Evolutionary conservation across 176 grass and related monocot genomes (phyloP), one percentile per base, ranked within the genome.

Genomic region (Musa itinerans): DNA sequence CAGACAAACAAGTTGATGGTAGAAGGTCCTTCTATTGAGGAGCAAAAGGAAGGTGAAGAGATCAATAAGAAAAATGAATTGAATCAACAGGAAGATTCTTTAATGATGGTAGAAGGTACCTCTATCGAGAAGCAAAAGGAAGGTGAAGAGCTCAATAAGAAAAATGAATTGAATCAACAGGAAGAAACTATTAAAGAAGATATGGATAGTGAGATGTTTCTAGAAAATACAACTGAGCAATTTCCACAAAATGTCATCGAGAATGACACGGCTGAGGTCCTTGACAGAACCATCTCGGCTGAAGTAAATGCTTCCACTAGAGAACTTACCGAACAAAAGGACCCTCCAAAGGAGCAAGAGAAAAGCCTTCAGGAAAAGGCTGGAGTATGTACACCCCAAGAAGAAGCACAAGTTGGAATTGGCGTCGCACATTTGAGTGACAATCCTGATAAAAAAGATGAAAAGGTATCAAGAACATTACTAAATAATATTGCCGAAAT

Each of bases 311-410:
- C 14, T 53, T 71, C 49, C 69, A 71, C 16, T 8, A 21, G n/a
- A 71, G 69, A 71, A 52, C 8, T 49, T 21, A 10, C 12, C 0
- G 17, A 51, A 13, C 14, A 51, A 50, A 71, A 71, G 53, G 53
- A 55, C 53, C 53, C 53, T 71, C 48, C 27, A 52, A 15, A 71
- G 68, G 43, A 71, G 17, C 27, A 71, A 51, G 68, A 71, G 50
- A 50, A 50, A 52, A 52, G 16, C 43, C 10, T 50, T 49, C 54
- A 19, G 16, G 21, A 69, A 12, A 12, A 69, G 10, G 61, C 61
- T 24, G 61, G 19, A 64, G 19, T 21, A 64, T 24, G 61, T 21
- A 19, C n/a, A 64, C 17, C 61, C 15, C 9, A 21, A 1, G 19
- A 64, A 2, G 61, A 64, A 8, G n/a, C 12, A 21, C 7, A 16